phyloP scores from a whole-genome alignment of 768 basidiomycete genomes.

The Brasilioporus rufonigricans region DNA sequence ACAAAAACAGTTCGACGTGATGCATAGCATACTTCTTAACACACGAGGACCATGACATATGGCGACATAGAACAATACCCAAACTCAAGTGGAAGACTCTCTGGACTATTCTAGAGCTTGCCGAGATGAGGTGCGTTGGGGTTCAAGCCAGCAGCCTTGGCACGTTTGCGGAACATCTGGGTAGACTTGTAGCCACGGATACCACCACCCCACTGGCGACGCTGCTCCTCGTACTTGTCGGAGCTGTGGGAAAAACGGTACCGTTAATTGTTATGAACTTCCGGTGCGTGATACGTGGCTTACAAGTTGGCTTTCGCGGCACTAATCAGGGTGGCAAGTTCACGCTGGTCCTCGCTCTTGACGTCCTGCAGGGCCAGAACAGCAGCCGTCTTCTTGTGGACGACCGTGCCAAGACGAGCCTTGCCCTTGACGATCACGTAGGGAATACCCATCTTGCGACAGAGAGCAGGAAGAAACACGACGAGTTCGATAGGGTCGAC shows the following conservation, averaged over 20 bases:
- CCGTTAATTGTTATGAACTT: constrained; percentile 1
- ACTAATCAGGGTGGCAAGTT: constrained; percentile 87
- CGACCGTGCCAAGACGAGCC: constrained; percentile 95
- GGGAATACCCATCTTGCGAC: constrained; percentile 99
- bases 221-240: constrained; percentile 91
- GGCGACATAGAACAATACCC: constrained; percentile 5
- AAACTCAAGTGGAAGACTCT: not conserved
- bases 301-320: constrained; percentile 98
- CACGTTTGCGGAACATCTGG: constrained; percentile 90
- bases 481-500: constrained; percentile 99
- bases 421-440: constrained; percentile 99
- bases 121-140: constrained; percentile 51
- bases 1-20: constrained; percentile 1
- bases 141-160: constrained; percentile 82
- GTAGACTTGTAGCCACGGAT: constrained; percentile 92
- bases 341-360: constrained; percentile 89
- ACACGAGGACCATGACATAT: constrained; percentile 16
- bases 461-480: constrained; percentile 95
- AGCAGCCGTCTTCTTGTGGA: constrained; percentile 97
- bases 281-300: constrained; percentile 32
- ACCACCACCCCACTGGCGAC: constrained; percentile 95
- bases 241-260: constrained; percentile 43
- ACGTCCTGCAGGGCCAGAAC: constrained; percentile 92
- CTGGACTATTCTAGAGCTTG: constrained; percentile 56
- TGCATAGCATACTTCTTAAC: constrained; percentile 21